Conservation (phyloP, 2,329 filamentous ascomycete genomes). For the Monilinia laxa region DNA sequence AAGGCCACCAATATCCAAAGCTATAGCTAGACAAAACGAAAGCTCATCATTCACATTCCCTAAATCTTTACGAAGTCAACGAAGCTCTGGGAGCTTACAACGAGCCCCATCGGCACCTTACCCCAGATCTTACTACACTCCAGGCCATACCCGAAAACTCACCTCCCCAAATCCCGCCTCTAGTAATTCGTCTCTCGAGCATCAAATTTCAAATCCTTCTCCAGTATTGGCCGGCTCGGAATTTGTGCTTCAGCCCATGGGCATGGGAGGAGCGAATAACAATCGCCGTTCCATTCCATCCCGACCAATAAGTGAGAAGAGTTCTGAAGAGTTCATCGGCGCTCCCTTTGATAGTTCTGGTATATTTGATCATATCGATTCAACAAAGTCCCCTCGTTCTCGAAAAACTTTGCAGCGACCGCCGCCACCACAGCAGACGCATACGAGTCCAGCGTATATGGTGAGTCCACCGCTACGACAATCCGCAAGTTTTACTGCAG, state of each 20-base stretch:
- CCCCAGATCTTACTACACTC: constrained; percentile 39
- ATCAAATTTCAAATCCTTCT: constrained; percentile 37
- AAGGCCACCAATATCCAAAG: constrained; percentile 46
- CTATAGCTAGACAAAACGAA: constrained; percentile 51
- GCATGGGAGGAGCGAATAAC: constrained; percentile 29
- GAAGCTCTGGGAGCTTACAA: constrained; percentile 62
- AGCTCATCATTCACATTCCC: constrained; percentile 40
- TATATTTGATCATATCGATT: constrained; percentile 61
- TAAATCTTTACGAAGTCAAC: constrained; percentile 57
- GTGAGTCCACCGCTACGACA: constrained; percentile 60
- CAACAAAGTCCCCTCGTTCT: constrained; percentile 39
- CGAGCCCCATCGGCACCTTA: constrained; percentile 59
- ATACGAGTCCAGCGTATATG: constrained; percentile 53
- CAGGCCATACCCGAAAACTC: constrained; percentile 43
- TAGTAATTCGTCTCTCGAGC: constrained; percentile 41
- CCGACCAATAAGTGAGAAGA: constrained; percentile 46
- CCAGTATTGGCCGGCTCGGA: constrained; percentile 37
- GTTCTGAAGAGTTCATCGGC: constrained; percentile 61
- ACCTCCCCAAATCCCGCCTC: constrained; percentile 49
- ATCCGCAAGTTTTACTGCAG: constrained; percentile 63
- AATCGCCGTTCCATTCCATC: constrained; percentile 42
- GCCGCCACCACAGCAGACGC: constrained; percentile 48
- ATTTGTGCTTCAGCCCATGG: constrained; percentile 28
- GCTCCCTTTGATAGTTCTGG: constrained; percentile 64
- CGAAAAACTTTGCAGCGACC: constrained; percentile 43